phyloP scores from a whole-genome alignment of 257 asterid genomes.

The Solanum lycopersicoides region DNA sequence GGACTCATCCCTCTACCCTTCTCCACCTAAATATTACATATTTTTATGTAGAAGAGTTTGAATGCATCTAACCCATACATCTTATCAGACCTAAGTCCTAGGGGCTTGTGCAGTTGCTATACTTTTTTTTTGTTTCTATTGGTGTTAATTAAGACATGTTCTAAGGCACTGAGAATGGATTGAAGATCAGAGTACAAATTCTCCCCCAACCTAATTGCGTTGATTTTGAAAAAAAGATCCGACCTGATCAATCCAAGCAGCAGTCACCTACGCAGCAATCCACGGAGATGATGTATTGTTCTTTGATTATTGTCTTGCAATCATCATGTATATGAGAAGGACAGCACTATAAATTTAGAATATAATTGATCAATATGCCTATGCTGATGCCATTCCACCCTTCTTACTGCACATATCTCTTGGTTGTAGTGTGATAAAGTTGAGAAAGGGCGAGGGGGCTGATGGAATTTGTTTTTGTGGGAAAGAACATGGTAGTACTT shows the following conservation, averaged over 20 bases:
- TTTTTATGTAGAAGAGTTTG: not conserved
- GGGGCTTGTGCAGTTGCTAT: not conserved
- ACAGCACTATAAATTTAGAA: not conserved
- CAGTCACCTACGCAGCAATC: not conserved
- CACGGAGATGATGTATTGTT: not conserved
- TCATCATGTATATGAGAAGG: not conserved
- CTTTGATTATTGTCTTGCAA: not conserved
- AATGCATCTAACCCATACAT: not conserved
- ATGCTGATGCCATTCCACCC: not conserved
- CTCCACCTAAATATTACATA: not conserved
- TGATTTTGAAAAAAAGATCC: not conserved
- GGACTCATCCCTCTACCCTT: not conserved
- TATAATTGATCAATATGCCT: not conserved
- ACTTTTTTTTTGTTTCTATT: not conserved
- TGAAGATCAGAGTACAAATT: not conserved
- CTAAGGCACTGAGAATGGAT: not conserved
- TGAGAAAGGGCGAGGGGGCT: not conserved
- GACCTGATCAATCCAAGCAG: not conserved
- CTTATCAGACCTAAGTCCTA: not conserved
- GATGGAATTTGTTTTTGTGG: not conserved
- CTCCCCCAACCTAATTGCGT: not conserved
- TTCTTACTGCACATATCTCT: not conserved
- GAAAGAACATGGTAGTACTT: not conserved
- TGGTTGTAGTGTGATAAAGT: not conserved
- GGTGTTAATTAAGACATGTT: not conserved